Evolutionary conservation across 768 basidiomycete species (phyloP).

Genomic region (Tylopilus plumbeoviolaceoides): DNA sequence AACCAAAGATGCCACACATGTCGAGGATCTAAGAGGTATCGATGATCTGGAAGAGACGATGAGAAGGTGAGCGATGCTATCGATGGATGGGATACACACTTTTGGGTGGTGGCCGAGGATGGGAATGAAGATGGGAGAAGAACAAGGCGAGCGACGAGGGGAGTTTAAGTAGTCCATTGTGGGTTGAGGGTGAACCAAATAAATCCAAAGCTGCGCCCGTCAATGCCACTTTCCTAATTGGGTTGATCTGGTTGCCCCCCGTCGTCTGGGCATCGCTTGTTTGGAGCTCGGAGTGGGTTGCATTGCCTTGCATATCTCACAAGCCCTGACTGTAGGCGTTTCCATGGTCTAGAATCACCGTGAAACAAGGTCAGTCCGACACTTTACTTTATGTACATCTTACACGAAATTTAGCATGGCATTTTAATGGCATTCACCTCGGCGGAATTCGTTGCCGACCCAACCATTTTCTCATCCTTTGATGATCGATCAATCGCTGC

Average conservation of each 20-base stretch:
- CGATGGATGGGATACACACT: conserved; percentile 7
- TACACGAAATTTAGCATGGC: neutral
- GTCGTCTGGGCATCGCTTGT: conserved; percentile 17
- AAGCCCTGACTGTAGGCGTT: neutral
- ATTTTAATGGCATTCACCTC: neutral
- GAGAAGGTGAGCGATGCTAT: neutral
- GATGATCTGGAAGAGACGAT: conserved; percentile 1
- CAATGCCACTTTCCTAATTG: conserved; percentile 3
- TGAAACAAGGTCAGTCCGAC: neutral
- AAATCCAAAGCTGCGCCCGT: conserved; percentile 22
- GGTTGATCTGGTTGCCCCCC: conserved; percentile 4
- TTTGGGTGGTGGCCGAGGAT: conserved; percentile 10
- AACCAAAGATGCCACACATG: conserved; percentile 97
- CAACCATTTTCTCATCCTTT: neutral
- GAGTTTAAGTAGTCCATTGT: conserved; percentile 30
- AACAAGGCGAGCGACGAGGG: neutral
- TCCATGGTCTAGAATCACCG: conserved; percentile 1
- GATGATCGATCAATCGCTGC: neutral
- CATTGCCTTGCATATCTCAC: conserved; percentile 10
- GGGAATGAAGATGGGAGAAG: conserved; percentile 22
- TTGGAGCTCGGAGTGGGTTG: conserved; percentile 7
- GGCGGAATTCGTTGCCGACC: neutral
- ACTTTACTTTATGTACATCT: neutral
- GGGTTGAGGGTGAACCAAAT: conserved; percentile 33
- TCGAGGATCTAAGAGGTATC: conserved; percentile 6